Percentiles rank a stretch among this genome's conserved stretches.
Conservation (phyloP, 2,329 filamentous ascomycete genomes). For the Cytospora piceae region DNA sequence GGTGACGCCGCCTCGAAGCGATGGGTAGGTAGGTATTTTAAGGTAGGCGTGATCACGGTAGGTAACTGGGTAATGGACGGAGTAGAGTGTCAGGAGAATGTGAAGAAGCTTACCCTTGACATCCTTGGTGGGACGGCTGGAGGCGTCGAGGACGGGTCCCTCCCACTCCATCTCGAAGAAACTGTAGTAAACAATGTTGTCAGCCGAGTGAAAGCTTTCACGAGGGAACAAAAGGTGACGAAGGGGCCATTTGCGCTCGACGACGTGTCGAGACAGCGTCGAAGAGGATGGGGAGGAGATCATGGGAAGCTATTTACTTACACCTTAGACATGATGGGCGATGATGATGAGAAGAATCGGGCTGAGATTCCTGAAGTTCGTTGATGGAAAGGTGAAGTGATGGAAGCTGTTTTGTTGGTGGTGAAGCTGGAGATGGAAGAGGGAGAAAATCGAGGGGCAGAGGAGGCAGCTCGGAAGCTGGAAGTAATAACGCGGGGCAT, state of each 20-base stretch:
- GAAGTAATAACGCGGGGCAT: conserved; percentile 32
- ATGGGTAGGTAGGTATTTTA: no score
- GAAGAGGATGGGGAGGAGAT: conserved; percentile 15
- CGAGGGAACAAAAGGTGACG: background rate
- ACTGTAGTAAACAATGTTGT: conserved; percentile 40
- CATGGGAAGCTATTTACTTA: conserved; percentile 50
- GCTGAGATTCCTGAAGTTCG: conserved; percentile 40
- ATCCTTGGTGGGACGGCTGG: conserved; percentile 56
- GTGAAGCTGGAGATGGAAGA: conserved; percentile 38
- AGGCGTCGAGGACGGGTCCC: conserved; percentile 70
- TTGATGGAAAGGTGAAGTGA: conserved; percentile 43
- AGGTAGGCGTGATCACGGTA: background rate
- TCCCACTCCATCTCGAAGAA: conserved; percentile 77
- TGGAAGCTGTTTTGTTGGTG: conserved; percentile 37
- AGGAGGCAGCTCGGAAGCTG: conserved; percentile 39
- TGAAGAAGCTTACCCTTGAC: conserved; percentile 60
- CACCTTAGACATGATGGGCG: conserved; percentile 74
- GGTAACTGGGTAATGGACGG: background rate
- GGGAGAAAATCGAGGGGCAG: conserved; percentile 42
- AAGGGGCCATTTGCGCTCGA: background rate
- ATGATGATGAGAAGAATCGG: conserved; percentile 42
- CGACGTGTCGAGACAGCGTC: background rate
- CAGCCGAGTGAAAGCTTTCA: conserved; percentile 23
- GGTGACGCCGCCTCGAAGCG: background rate
- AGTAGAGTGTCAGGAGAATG: conserved; percentile 17